Evolutionary conservation across 2,329 filamentous ascomycete genomes (phyloP), one percentile per base, ranked within the genome.

Genomic region (Cladophialophora immunda): DNA sequence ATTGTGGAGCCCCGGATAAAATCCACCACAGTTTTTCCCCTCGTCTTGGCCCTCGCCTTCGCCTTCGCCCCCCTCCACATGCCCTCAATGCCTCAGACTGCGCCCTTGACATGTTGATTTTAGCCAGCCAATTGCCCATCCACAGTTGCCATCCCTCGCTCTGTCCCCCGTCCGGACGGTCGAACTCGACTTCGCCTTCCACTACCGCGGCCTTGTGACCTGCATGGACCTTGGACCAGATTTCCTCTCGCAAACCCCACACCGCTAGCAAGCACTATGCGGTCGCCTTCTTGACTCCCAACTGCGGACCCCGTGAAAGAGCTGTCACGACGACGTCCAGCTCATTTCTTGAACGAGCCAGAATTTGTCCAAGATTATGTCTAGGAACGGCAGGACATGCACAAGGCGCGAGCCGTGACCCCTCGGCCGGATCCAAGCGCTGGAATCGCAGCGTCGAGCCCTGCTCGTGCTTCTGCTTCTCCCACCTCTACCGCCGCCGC

Each of bases 341-440:
- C 45, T 27, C 58, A 32, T 53, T 32, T 22, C 47, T 27, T 22
- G 25, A 30, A 5, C 9, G 17, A 7, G 30, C 29, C 11, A 29
- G 15, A 22, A 13, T 32, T 22, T 27, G 53, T 53, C 17, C 13
- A 32, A 55, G 60, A 64, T 65, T 67, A 69, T 69, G 68, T 69
- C 68, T 65, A 67, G 62, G 52, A 57, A 34, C 19, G 27, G 47
- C 56, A 69, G 68, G 68, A 69, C 45, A 69, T 69, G 68, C 61
- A 67, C 58, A 50, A 65, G 68, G 68, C 68, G 68, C 67, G 64
- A 69, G 68, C 68, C 65, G 62, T 69, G 59, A 69, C 64, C 41
- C 59, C 36, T 67, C 64, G 64, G 63, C 64, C 63, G 45, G 59
- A 68, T 60, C 58, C 52, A 47, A 64, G 64, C 54, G 67, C 56